Conservation (phyloP, 2,329 filamentous ascomycete species). For the Aschersonia sp. region DNA sequence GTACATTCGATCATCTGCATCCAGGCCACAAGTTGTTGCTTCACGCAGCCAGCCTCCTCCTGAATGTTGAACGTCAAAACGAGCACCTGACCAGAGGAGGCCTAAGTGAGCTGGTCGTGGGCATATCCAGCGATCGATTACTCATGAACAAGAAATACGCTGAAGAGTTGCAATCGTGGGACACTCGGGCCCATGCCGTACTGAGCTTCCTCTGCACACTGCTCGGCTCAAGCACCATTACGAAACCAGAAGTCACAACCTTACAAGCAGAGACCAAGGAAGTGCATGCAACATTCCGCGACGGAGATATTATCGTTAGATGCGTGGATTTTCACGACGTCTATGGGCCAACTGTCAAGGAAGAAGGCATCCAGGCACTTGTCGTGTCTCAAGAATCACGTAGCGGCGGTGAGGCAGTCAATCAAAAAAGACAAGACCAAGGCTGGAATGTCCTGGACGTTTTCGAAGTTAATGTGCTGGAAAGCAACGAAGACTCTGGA, state of each 20-base stretch:
- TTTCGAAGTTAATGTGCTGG: conserved; percentile 82
- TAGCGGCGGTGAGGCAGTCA: conserved; percentile 71
- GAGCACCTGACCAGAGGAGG: neutral
- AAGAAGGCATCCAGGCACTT: conserved; percentile 63
- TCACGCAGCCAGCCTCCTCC: conserved; percentile 65
- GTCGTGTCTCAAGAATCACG: conserved; percentile 83
- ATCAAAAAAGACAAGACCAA: conserved; percentile 61
- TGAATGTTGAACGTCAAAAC: neutral
- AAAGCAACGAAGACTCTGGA: conserved; percentile 35
- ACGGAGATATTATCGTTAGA: conserved; percentile 46
- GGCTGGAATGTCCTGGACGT: conserved; percentile 66
- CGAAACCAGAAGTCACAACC: conserved; percentile 4
- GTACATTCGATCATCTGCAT: conserved; percentile 94
- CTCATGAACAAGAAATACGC: conserved; percentile 82
- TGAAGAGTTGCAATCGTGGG: conserved; percentile 70
- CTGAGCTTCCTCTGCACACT: conserved; percentile 60
- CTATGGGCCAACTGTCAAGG: conserved; percentile 81
- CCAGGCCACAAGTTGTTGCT: conserved; percentile 92
- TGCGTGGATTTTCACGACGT: conserved; percentile 78
- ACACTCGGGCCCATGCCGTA: conserved; percentile 52
- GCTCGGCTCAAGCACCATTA: conserved; percentile 26
- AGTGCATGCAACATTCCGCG: conserved; percentile 37
- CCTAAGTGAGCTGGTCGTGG: conserved; percentile 55
- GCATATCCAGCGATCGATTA: conserved; percentile 78
- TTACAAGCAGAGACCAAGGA: conserved; percentile 9